A percentile compares a stretch with the other conserved stretches of the same genome.
Evolutionary conservation across 2,329 filamentous ascomycete genomes (phyloP).

Genomic region (Trichoderma simmonsii): DNA sequence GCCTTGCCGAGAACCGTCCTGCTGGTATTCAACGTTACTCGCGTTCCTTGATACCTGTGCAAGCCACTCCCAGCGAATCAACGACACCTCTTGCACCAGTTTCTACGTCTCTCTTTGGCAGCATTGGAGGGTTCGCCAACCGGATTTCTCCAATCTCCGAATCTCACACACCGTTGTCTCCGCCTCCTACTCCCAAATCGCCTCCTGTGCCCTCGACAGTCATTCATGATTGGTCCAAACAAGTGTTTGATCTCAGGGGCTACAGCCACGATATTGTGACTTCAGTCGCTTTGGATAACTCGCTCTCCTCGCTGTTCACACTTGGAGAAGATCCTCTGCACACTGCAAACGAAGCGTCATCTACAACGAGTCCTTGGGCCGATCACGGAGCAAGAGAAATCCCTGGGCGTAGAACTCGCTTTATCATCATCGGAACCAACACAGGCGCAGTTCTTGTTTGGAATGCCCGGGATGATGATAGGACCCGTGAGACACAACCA

Average conservation of each 20-base stretch:
- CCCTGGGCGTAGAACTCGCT: constrained; percentile 78
- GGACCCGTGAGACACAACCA: constrained; percentile 55
- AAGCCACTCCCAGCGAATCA: constrained; percentile 16
- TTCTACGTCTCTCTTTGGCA: constrained; percentile 32
- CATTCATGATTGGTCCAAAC: constrained; percentile 33
- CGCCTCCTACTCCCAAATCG: constrained; percentile 26
- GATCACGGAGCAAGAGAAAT: constrained; percentile 54
- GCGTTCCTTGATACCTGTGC: constrained; percentile 31
- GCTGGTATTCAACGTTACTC: constrained; percentile 45
- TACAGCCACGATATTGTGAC: constrained; percentile 62
- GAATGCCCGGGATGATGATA: constrained; percentile 68
- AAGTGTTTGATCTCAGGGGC: constrained; percentile 49
- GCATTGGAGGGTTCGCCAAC: neutral
- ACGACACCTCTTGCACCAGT: constrained; percentile 2
- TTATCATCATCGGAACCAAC: constrained; percentile 78
- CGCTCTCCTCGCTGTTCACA: constrained; percentile 67
- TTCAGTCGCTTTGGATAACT: constrained; percentile 69
- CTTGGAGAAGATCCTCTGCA: constrained; percentile 72
- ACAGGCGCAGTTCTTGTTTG: constrained; percentile 76
- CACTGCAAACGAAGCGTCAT: constrained; percentile 41
- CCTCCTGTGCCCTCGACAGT: constrained; percentile 19
- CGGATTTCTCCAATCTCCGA: constrained; percentile 20
- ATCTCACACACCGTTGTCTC: constrained; percentile 24
- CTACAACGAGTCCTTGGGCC: constrained; percentile 45
- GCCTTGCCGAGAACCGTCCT: constrained; percentile 56